These are phyloP conservation scores for Podosphaera fusca DNA, from an alignment of 2,329 filamentous ascomycete genomes.

Conservation along the genomic window DNA sequence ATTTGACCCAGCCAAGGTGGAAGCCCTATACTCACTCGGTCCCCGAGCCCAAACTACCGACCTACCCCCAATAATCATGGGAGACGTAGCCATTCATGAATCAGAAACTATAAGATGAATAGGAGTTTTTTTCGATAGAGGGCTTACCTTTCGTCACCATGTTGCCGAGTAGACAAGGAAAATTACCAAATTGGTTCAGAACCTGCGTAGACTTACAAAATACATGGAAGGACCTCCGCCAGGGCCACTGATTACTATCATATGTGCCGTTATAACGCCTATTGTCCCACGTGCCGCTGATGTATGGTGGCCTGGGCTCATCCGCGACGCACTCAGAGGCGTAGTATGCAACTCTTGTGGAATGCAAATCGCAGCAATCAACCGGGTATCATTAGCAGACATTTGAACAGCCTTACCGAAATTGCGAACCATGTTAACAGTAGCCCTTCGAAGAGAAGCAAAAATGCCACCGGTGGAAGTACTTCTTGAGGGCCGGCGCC, in stretches of 20 bases:
- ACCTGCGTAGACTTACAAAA: no score
- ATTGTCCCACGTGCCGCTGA: background rate
- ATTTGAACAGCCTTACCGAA: background rate
- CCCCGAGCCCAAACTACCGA: background rate
- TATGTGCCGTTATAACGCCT: background rate
- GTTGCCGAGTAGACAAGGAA: no score
- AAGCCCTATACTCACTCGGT: background rate
- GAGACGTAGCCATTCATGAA: no score
- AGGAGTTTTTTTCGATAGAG: no score
- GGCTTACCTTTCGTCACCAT: no score
- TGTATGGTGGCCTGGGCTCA: background rate
- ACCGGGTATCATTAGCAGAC: background rate
- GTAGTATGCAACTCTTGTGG: background rate
- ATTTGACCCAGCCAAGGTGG: background rate
- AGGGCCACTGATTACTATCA: background rate
- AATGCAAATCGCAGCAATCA: background rate
- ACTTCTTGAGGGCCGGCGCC: background rate
- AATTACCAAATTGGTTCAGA: no score
- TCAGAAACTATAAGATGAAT: no score
- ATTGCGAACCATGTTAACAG: background rate
- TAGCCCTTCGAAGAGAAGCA: background rate
- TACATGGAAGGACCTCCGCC: background rate
- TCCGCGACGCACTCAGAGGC: background rate
- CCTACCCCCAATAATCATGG: background rate
- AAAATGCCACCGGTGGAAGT: background rate